Evolutionary conservation across 2,329 filamentous ascomycete species (phyloP).

Genomic region (Exophiala phaeomuriformis): DNA sequence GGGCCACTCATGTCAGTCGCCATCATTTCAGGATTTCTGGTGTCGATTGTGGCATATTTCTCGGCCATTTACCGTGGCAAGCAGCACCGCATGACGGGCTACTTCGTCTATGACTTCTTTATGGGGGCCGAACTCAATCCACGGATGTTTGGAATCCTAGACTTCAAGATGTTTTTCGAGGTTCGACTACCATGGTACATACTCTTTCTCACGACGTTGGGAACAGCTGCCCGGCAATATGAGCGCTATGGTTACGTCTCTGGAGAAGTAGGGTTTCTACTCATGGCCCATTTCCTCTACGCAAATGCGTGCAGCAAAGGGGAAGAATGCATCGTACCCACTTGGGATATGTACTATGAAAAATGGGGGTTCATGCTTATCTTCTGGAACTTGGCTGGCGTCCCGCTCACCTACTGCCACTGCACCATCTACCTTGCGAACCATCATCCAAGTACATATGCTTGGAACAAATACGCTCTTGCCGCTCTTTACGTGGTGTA

Average conservation of each 20-base stretch:
- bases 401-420: constrained; percentile 87
- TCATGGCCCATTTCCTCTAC: constrained; percentile 87
- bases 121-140: constrained; percentile 85
- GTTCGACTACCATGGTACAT: constrained; percentile 91
- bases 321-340: constrained; percentile 81
- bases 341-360: constrained; percentile 95
- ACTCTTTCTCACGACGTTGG: constrained; percentile 68
- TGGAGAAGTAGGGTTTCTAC: constrained; percentile 72
- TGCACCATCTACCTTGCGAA: constrained; percentile 85
- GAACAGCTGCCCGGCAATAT: constrained; percentile 72
- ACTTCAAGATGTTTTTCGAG: constrained; percentile 95
- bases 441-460: constrained; percentile 69
- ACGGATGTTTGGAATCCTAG: constrained; percentile 72
- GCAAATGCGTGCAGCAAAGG: constrained; percentile 88
- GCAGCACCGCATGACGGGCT: constrained; percentile 85
- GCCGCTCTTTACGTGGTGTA: constrained; percentile 61
- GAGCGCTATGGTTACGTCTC: constrained; percentile 80
- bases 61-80: constrained; percentile 73
- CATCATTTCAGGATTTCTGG: constrained; percentile 80
- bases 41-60: constrained; percentile 76
- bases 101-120: constrained; percentile 78
- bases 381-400: constrained; percentile 93
- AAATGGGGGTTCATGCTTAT: constrained; percentile 98
- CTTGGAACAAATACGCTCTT: constrained; percentile 64
- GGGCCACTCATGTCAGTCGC: constrained; percentile 87